A percentile compares a stretch with the other conserved stretches of the same genome.
Conservation (phyloP, 495 filamentous ascomycete species). For the Amorphotheca resinae region DNA sequence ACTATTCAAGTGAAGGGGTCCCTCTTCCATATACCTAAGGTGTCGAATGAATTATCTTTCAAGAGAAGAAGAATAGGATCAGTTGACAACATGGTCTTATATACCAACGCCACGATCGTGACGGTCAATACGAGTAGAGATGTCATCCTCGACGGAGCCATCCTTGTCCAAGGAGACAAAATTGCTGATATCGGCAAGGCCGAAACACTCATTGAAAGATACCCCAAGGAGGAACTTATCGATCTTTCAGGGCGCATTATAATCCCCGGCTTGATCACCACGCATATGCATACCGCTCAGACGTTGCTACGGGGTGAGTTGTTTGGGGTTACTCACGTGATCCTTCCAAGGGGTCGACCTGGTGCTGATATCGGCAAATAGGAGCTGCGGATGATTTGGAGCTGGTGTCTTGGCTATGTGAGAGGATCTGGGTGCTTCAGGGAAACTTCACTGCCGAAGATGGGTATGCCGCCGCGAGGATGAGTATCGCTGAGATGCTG, state of each 20-base stretch:
- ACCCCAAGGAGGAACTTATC: conserved; percentile 5
- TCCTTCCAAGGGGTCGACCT: not conserved
- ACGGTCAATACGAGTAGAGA: conserved; percentile 32
- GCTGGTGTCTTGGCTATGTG: conserved; percentile 34
- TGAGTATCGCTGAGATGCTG: conserved; percentile 39
- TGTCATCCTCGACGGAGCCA: conserved; percentile 34
- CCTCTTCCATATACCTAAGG: not conserved
- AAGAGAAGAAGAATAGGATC: too few species aligned
- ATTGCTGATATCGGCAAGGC: conserved; percentile 35
- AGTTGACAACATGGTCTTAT: conserved; percentile 5
- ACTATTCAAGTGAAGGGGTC: not conserved
- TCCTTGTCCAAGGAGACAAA: conserved; percentile 24
- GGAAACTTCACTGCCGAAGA: conserved; percentile 32
- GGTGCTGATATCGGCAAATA: not conserved
- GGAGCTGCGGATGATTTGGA: conserved; percentile 32
- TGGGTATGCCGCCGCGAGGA: conserved; percentile 33
- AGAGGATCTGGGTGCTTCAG: conserved; percentile 37
- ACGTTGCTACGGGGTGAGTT: conserved; percentile 32
- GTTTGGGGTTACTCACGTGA: not conserved
- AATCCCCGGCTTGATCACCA: conserved; percentile 36
- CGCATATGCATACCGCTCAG: conserved; percentile 38
- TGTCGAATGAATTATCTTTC: too few species aligned
- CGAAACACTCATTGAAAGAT: conserved; percentile 9
- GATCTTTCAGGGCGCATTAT: conserved; percentile 31
- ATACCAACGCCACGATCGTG: conserved; percentile 30